Percentiles rank a stretch among this genome's conserved stretches.
phyloP scores from a whole-genome alignment of 2,329 filamentous ascomycete genomes.

The Tympanopsis confertula region DNA sequence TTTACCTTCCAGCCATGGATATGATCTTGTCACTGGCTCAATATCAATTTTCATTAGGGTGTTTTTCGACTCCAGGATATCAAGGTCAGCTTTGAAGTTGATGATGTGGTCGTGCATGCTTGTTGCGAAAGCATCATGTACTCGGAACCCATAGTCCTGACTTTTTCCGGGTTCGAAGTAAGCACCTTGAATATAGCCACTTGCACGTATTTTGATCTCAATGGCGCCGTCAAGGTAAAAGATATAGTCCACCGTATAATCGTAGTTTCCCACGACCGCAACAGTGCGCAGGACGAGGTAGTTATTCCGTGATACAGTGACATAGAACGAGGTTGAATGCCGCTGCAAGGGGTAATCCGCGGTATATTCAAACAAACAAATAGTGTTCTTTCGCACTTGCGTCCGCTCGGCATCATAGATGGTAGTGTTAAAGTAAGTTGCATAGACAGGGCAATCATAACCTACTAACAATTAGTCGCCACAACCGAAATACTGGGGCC shows the following conservation, averaged over 20 bases:
- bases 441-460: conserved; percentile 15
- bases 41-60: conserved; percentile 13
- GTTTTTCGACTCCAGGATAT: conserved; percentile 17
- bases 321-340: conserved; percentile 15
- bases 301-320: conserved; percentile 11
- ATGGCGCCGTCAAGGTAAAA: conserved; percentile 27
- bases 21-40: conserved; percentile 4
- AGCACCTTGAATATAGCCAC: conserved; percentile 18
- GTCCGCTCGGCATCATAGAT: conserved; percentile 9
- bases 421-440: conserved; percentile 11
- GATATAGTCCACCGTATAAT: conserved; percentile 24
- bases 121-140: conserved; percentile 17
- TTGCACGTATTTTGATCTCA: conserved; percentile 21
- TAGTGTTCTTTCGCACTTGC: conserved; percentile 19
- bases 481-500: too few relatives aligned
- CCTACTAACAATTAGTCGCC: too few relatives aligned
- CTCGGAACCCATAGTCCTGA: conserved; percentile 18
- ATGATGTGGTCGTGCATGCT: conserved; percentile 24
- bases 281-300: conserved; percentile 22
- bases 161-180: conserved; percentile 12
- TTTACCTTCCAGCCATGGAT: conserved; percentile 7
- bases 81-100: conserved; percentile 21
- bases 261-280: conserved; percentile 27
- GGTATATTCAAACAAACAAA: conserved; percentile 30
- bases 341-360: conserved; percentile 21